These are phyloP conservation scores for Trichoderma polysporum DNA, from an alignment of 2,329 filamentous ascomycete genomes.

Conservation along the genomic window DNA sequence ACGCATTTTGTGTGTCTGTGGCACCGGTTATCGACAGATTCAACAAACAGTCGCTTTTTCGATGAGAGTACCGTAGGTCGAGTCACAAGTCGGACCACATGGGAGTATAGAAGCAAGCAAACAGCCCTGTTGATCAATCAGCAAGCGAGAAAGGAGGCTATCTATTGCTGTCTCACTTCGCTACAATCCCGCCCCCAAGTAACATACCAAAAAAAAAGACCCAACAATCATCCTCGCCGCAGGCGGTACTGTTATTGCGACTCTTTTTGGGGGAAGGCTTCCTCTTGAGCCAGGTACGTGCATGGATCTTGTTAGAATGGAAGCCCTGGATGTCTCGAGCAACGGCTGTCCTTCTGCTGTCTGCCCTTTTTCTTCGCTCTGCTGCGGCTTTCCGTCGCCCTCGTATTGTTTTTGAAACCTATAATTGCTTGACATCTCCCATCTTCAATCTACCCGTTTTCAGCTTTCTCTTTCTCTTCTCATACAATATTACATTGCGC, in stretches of 20 bases:
- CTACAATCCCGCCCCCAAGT: conserved; percentile 14
- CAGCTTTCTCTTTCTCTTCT: neutral
- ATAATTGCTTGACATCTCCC: neutral
- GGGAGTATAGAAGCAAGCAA: neutral
- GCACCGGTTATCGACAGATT: conserved; percentile 3
- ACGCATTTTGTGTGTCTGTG: conserved; percentile 1
- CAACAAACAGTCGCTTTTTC: conserved; percentile 3
- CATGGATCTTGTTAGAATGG: neutral
- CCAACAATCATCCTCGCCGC: neutral
- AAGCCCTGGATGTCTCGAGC: neutral
- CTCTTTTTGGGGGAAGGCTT: neutral
- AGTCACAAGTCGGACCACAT: conserved; percentile 3
- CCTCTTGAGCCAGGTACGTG: neutral
- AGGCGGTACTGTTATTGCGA: too few relatives aligned
- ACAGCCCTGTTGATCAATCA: neutral
- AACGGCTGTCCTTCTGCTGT: neutral
- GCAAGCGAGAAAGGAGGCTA: neutral
- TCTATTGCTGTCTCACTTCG: conserved; percentile 13
- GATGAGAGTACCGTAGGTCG: neutral
- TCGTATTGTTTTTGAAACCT: neutral
- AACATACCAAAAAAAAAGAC: neutral
- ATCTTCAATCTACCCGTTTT: neutral
- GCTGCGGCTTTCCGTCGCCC: neutral
- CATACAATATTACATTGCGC: neutral
- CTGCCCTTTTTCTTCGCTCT: neutral